Conservation (phyloP, 2,329 filamentous ascomycete species). For the Aspergillus tamarii region DNA sequence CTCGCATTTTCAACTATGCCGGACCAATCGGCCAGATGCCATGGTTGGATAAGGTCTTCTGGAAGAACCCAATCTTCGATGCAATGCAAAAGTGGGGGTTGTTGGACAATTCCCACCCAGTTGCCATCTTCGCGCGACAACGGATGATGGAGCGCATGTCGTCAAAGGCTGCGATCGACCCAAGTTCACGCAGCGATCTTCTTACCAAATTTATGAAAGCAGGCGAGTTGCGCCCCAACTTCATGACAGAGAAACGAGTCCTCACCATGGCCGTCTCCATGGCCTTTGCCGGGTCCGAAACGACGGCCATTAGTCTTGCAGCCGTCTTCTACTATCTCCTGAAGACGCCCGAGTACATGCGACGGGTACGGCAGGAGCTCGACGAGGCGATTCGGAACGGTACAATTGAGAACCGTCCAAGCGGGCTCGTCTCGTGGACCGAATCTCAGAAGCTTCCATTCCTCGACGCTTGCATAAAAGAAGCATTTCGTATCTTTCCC, state of each 20-base stretch:
- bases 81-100: slow-evolving; percentile 28
- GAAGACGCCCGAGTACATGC: slow-evolving; percentile 55
- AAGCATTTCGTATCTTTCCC: slow-evolving; percentile 51
- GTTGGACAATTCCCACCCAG: slow-evolving; percentile 27
- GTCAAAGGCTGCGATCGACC: slow-evolving; percentile 4
- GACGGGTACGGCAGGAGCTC: slow-evolving; percentile 57
- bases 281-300: slow-evolving; percentile 72
- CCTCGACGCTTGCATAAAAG: slow-evolving; percentile 55
- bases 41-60: slow-evolving; percentile 67
- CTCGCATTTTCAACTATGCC: slow-evolving; percentile 15
- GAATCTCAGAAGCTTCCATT: slow-evolving; percentile 44
- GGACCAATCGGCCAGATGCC: slow-evolving; percentile 69
- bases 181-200: slow-evolving; percentile 22
- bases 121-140: slow-evolving; percentile 26
- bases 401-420: slow-evolving; percentile 9
- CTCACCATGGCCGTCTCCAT: slow-evolving; percentile 35
- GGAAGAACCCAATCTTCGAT: slow-evolving; percentile 69
- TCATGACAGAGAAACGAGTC: slow-evolving; percentile 32
- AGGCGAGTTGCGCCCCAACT: slow-evolving; percentile 27
- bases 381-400: slow-evolving; percentile 52
- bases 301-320: slow-evolving; percentile 73
- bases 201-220: slow-evolving; percentile 33
- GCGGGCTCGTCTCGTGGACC: background rate
- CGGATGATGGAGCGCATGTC: slow-evolving; percentile 27
- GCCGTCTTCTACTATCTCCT: slow-evolving; percentile 75